A percentile compares a stretch with the other conserved stretches of the same genome.
Conservation (phyloP, 148 eudicot genomes). For the Heliamphora exappendiculata region DNA sequence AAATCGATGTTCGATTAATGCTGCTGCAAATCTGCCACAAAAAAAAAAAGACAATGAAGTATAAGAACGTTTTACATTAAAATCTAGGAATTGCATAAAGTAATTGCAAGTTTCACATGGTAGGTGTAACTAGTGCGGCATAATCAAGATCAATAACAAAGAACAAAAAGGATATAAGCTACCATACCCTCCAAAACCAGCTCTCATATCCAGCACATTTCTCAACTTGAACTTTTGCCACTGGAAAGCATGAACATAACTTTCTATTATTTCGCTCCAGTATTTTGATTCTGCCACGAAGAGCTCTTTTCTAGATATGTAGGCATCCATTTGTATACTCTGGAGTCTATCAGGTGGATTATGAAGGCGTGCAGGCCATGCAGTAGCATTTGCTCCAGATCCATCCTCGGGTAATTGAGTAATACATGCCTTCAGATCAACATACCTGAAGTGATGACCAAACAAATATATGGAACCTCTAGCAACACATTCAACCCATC, state of each 20-base stretch:
- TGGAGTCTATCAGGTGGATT: constrained; percentile 88
- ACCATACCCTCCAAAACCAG: constrained; percentile 90
- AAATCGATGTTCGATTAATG: constrained; percentile 44
- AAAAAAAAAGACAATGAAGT: constrained; percentile 5
- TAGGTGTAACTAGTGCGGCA: background rate
- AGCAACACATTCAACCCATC: too few relatives aligned
- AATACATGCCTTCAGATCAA: constrained; percentile 75
- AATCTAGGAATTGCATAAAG: background rate
- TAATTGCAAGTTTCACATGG: background rate
- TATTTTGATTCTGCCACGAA: constrained; percentile 81
- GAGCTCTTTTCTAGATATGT: constrained; percentile 84
- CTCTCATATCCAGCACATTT: constrained; percentile 96
- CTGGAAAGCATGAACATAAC: constrained; percentile 63
- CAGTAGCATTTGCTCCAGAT: constrained; percentile 55
- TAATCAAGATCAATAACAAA: too few relatives aligned
- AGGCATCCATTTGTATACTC: constrained; percentile 82
- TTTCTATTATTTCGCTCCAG: constrained; percentile 72
- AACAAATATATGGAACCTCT: too few relatives aligned
- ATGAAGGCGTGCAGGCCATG: constrained; percentile 81
- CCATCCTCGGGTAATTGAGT: constrained; percentile 73
- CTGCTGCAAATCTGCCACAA: constrained; percentile 86
- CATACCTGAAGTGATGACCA: constrained; percentile 92
- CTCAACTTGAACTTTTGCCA: constrained; percentile 57
- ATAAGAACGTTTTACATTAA: background rate
- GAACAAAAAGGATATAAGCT: constrained; percentile 8